phyloP scores from a whole-genome alignment of 169 alveolate species.

The Cryptosporidium baileyi region DNA sequence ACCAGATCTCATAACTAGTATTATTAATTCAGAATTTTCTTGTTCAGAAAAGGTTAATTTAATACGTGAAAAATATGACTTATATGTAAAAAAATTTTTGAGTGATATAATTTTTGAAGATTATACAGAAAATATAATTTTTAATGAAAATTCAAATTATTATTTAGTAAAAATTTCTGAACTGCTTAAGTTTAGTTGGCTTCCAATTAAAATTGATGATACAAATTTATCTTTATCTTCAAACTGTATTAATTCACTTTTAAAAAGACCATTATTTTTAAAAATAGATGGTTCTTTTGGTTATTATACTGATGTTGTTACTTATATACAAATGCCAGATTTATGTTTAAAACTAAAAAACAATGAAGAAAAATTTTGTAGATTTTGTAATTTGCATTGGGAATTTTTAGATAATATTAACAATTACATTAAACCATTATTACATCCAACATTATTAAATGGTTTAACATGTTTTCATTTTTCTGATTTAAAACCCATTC shows the following conservation, averaged over 20 bases:
- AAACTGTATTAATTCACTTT: not conserved
- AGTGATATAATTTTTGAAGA: not conserved
- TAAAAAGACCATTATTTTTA: not conserved
- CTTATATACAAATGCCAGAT: not conserved
- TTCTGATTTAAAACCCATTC: not conserved
- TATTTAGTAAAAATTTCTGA: not conserved
- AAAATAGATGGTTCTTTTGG: constrained; percentile 30
- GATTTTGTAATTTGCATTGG: constrained; percentile 29
- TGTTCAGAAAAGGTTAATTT: not conserved
- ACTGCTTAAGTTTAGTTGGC: constrained; percentile 26
- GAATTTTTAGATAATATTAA: constrained; percentile 2
- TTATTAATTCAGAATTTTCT: not conserved
- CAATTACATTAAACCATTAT: constrained; percentile 28
- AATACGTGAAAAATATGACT: not conserved
- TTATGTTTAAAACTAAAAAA: constrained; percentile 5
- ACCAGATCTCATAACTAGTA: constrained; percentile 17
- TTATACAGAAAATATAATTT: not conserved
- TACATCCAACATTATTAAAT: constrained; percentile 16
- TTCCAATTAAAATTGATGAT: constrained; percentile 12
- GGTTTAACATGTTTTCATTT: constrained; percentile 24
- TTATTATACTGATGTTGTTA: not conserved
- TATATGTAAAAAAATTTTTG: not conserved
- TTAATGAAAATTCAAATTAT: not conserved
- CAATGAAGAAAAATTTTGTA: not conserved
- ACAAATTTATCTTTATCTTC: not conserved